These are phyloP conservation scores for Botryotinia narcissicola DNA, from an alignment of 2,329 filamentous ascomycete species.

Conservation along the genomic window DNA sequence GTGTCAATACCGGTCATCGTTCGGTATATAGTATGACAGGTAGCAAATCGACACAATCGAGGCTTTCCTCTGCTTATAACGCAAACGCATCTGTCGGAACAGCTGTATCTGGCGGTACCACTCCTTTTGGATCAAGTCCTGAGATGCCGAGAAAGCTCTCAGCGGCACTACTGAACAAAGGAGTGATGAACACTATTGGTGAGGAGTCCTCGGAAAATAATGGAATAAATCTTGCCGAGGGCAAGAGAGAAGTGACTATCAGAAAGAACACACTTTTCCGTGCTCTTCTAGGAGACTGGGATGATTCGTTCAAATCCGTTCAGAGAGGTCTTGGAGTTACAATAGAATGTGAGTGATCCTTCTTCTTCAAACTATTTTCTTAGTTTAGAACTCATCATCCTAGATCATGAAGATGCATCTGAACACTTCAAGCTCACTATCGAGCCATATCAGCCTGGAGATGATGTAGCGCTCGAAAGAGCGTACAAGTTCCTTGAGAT, in stretches of 20 bases:
- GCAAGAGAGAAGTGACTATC: constrained; percentile 3
- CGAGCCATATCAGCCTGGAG: constrained; percentile 7
- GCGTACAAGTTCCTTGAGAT: background rate
- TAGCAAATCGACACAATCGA: background rate
- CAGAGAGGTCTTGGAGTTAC: constrained; percentile 12
- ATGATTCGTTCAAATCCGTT: background rate
- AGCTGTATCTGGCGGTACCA: too few relatives aligned
- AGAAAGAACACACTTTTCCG: background rate
- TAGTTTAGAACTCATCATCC: background rate
- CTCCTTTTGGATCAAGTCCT: background rate
- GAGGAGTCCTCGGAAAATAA: background rate
- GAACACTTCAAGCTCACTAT: constrained; percentile 1
- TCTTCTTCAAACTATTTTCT: background rate
- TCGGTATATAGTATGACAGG: background rate
- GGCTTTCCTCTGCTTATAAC: background rate
- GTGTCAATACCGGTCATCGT: too few relatives aligned
- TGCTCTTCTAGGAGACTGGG: constrained; percentile 7
- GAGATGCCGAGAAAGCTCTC: background rate
- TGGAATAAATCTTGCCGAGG: background rate
- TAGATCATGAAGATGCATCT: background rate
- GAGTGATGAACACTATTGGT: background rate
- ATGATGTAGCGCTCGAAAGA: background rate
- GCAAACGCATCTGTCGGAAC: background rate
- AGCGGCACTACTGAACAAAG: background rate
- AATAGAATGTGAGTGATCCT: background rate